Conservation (phyloP, 2,329 filamentous ascomycete species). For the Aschersonia sp. region DNA sequence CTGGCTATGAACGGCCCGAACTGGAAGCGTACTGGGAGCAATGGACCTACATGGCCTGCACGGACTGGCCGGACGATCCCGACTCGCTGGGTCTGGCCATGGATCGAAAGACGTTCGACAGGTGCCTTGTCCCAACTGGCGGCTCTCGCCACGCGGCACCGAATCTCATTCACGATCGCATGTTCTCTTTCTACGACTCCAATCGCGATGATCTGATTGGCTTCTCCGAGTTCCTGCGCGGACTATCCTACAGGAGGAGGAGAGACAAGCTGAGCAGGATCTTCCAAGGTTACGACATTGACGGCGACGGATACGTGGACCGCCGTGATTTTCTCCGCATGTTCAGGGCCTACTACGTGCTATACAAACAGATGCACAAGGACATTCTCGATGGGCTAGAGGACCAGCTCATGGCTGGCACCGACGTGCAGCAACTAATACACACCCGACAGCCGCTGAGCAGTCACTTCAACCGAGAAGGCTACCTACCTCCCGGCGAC, state of each 20-base stretch:
- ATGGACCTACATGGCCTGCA: constrained; percentile 85
- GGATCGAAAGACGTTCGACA: constrained; percentile 84
- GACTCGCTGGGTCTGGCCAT: constrained; percentile 68
- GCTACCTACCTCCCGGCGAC: constrained; percentile 50
- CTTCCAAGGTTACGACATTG: constrained; percentile 83
- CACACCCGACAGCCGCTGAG: constrained; percentile 63
- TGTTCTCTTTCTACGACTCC: constrained; percentile 92
- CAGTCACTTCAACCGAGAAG: constrained; percentile 58
- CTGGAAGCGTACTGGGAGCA: constrained; percentile 93
- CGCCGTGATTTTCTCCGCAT: constrained; percentile 81
- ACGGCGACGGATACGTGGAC: constrained; percentile 73
- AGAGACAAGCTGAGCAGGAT: constrained; percentile 59
- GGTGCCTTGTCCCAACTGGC: constrained; percentile 75
- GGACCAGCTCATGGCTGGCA: constrained; percentile 62
- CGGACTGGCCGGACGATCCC: constrained; percentile 70
- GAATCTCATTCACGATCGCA: constrained; percentile 86
- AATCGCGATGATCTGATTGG: constrained; percentile 81
- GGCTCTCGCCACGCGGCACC: constrained; percentile 64
- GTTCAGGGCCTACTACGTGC: constrained; percentile 81
- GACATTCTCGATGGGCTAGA: constrained; percentile 70
- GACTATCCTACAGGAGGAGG: constrained; percentile 55
- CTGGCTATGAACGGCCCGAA: constrained; percentile 71
- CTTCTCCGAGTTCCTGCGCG: constrained; percentile 82
- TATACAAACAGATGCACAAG: constrained; percentile 78
- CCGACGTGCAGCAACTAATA: constrained; percentile 62